Conservation (phyloP, 495 filamentous ascomycete genomes). For the Thermochaetoides thermophila region DNA sequence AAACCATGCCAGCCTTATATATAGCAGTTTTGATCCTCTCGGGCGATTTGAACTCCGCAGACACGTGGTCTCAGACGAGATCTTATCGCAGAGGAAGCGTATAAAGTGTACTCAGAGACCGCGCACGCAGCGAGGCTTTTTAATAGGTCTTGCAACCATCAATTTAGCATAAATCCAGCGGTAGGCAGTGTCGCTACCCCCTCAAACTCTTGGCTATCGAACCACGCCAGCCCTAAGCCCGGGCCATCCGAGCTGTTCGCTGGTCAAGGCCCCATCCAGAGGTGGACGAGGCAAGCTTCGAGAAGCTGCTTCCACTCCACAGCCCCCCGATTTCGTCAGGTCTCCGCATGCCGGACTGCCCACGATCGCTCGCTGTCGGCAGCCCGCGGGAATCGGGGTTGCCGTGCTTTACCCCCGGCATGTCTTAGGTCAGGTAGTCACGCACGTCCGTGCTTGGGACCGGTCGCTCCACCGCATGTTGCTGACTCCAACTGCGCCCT, state of each 20-base stretch:
- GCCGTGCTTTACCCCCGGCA: too few species aligned
- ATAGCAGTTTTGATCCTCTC: not conserved
- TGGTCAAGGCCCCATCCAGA: not conserved
- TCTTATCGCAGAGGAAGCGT: too few species aligned
- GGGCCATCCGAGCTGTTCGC: conserved; percentile 7
- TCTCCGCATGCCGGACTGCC: too few species aligned
- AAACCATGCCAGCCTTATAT: not conserved
- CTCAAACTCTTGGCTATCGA: conserved; percentile 15
- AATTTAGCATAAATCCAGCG: conserved; percentile 24
- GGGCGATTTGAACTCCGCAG: not conserved
- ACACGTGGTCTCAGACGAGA: not conserved
- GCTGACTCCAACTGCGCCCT: too few species aligned
- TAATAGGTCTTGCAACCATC: conserved; percentile 3
- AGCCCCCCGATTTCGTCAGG: not conserved
- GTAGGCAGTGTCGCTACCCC: conserved; percentile 12
- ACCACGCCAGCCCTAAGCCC: conserved; percentile 6
- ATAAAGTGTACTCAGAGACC: too few species aligned
- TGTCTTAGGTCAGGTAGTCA: too few species aligned
- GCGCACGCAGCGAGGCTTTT: not conserved
- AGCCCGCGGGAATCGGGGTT: too few species aligned
- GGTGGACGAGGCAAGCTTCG: conserved; percentile 10
- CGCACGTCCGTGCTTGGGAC: too few species aligned
- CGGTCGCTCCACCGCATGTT: too few species aligned
- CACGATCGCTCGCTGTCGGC: too few species aligned
- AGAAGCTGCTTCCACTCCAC: conserved; percentile 10